Conservation (phyloP, 1,284 basidiomycete species). For the Cryptococcus sp. region DNA sequence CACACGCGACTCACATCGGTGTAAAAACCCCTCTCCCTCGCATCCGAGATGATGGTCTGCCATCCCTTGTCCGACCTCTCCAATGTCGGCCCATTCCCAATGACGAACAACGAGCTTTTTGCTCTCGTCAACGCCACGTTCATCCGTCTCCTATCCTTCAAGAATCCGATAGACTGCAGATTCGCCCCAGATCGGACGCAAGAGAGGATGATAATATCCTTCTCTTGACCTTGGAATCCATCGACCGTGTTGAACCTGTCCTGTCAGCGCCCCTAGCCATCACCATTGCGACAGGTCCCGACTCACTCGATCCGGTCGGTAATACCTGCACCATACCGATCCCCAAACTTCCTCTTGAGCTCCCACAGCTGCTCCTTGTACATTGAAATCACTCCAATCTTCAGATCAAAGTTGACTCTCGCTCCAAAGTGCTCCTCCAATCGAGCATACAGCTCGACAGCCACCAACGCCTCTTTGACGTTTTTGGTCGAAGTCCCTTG, state of each 20-base stretch:
- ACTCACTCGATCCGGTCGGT: slow-evolving; percentile 62
- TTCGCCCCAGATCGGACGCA: slow-evolving; percentile 87
- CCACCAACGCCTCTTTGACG: slow-evolving; percentile 65
- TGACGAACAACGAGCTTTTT: slow-evolving; percentile 85
- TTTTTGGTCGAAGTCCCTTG: slow-evolving; percentile 74
- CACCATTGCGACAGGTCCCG: not conserved
- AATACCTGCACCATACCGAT: slow-evolving; percentile 68
- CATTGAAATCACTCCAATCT: slow-evolving; percentile 89
- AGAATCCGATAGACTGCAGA: slow-evolving; percentile 75
- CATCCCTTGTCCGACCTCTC: slow-evolving; percentile 77
- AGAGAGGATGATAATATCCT: slow-evolving; percentile 91
- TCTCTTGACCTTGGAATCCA: slow-evolving; percentile 97
- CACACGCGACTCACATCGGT: slow-evolving; percentile 47
- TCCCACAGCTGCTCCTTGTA: slow-evolving; percentile 87
- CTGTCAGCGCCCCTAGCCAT: slow-evolving; percentile 3
- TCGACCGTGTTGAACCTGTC: slow-evolving; percentile 87
- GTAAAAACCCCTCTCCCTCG: slow-evolving; percentile 51
- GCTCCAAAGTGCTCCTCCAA: slow-evolving; percentile 61
- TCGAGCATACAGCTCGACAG: slow-evolving; percentile 71
- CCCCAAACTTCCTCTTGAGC: slow-evolving; percentile 64
- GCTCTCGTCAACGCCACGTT: slow-evolving; percentile 97
- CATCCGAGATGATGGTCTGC: slow-evolving; percentile 71
- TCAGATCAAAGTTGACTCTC: slow-evolving; percentile 62
- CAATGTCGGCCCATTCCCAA: slow-evolving; percentile 83
- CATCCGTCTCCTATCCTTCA: slow-evolving; percentile 79